Base-by-base conservation (phyloP, 2,329 filamentous ascomycete species). In the Thermochaetoides dissita region DNA sequence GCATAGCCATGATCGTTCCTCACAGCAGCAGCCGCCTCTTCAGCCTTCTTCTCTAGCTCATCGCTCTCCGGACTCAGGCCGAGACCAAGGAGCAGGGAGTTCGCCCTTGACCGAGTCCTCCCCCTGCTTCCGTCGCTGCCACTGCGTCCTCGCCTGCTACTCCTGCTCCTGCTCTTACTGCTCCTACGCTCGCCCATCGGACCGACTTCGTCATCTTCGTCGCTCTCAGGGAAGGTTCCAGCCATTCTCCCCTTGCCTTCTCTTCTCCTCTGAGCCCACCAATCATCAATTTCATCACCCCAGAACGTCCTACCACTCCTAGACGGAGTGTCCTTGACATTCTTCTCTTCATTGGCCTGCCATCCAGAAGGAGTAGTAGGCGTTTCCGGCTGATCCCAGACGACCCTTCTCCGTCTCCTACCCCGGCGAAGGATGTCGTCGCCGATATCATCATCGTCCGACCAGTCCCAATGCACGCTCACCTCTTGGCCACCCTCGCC, bases 381-480 rank as follows among this genome's bases (percentile, higher is more conserved):
- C 3, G 17, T 24, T 5, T 24, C 17, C 17, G 17, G 17, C 17
- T 24, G 17, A 24, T 24, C 17, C 17, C 17, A 24, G 17, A n/a
- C 34, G 17, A n/a, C 12, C 37, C 6, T 12, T 37, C 36, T 10
- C 36, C 24, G 11, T 37, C 36, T 7, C 31, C 38, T 34, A 6
- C 10, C 8, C 38, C 12, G 8, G 12, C 31, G 3, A 6, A 17
- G 4, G 29, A 31, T n/a, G 10, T 34, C 31, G 30, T 38, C 36
- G n/a, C 31, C 40, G 6, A 24, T 12, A 24, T 42, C 36, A 5
- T 38, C 39, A 10, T 41, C 44, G 10, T 37, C 40, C n/a, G 38
- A 39, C 38, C 39, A 76, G 53, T 79, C 74, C 75, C 75, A 79
- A 37, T 72, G 64, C 3, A 77, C 74, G 2, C 70, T 68, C 28